Base-by-base conservation (phyloP, 2,329 filamentous ascomycete genomes). In the Phialophora macrospora region DNA sequence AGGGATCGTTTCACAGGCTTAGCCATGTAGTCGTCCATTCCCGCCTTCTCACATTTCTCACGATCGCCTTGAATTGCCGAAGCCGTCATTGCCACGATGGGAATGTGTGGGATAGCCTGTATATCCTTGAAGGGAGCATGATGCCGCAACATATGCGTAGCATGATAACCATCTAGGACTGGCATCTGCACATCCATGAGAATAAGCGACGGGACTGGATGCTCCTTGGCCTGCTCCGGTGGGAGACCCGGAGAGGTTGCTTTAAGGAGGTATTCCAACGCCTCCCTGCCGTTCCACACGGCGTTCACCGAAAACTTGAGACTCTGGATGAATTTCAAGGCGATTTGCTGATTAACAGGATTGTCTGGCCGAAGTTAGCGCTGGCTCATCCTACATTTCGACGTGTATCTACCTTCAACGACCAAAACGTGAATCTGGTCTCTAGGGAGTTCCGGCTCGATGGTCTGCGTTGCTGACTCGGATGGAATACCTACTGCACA, bases 51-150 rank as follows among this genome's bases (percentile, higher is more conserved):
- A 73, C 90, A 92, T 74, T 91, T 92, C 74, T 92, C 90, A 56
- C 84, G 82, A 72, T 93, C 90, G 4, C 90, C 90, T 73, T 91
- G 88, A 48, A 92, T 92, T 0, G 90, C 90, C 3, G 87, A 90
- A 4, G 90, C 90, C 0, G 90, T 93, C 88, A 93, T 91, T n/a
- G 90, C 90, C 44, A 93, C 87, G 58, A 93, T 91, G 0, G 90
- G 90, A 4, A 91, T 87, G 51, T 87, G 81, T 62, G 83, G 81
- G 3, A 85, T 75, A 20, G 77, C 76, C 1, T 87, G 80, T 60
- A 85, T 83, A 1, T 79, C 73, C 48, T 84, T 87, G 77, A 90
- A 92, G 0, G 89, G 87, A 1, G 83, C 74, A 70, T 90, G 86
- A 62, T 90, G 88, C 17, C 90, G 84, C 54, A 94, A 83, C 9